A percentile compares a stretch with the other conserved stretches of the same genome.
Conservation (phyloP, 306 rosid genomes). For the Cucurbita maxima region DNA sequence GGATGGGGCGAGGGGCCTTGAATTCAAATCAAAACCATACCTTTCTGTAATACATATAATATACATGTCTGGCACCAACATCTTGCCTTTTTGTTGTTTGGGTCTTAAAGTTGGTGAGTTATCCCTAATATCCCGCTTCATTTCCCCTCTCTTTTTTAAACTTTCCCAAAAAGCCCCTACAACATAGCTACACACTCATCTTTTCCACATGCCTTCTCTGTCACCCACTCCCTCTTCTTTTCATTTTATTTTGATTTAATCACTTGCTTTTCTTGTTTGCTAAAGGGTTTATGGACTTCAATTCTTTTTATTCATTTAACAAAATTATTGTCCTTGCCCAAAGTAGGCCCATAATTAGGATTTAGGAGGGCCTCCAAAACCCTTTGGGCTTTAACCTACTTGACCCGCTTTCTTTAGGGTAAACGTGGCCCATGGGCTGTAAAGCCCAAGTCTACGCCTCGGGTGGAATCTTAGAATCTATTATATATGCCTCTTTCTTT, state of each 20-base stretch:
- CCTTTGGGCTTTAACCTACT: neutral
- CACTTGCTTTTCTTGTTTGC: too few relatives aligned
- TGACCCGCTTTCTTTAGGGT: neutral
- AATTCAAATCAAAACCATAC: neutral
- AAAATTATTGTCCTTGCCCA: neutral
- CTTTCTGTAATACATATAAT: neutral
- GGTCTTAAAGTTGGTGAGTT: neutral
- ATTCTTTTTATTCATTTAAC: too few relatives aligned
- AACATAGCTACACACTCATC: too few relatives aligned
- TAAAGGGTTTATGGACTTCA: too few relatives aligned
- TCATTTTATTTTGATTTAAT: too few relatives aligned
- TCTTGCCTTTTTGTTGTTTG: neutral
- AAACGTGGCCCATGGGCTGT: neutral
- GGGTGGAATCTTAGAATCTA: neutral
- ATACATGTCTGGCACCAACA: neutral
- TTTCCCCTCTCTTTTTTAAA: neutral
- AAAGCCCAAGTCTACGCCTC: neutral
- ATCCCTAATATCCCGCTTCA: conserved; percentile 1
- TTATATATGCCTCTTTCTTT: too few relatives aligned
- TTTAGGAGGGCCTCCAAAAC: neutral
- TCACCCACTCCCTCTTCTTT: neutral
- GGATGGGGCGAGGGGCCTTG: neutral
- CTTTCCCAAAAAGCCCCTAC: neutral
- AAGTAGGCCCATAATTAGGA: neutral
- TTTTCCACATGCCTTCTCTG: neutral